A percentile compares a stretch with the other conserved stretches of the same genome.
Conservation (phyloP, 2,329 filamentous ascomycete species). For the Fusarium brachygibbosum region DNA sequence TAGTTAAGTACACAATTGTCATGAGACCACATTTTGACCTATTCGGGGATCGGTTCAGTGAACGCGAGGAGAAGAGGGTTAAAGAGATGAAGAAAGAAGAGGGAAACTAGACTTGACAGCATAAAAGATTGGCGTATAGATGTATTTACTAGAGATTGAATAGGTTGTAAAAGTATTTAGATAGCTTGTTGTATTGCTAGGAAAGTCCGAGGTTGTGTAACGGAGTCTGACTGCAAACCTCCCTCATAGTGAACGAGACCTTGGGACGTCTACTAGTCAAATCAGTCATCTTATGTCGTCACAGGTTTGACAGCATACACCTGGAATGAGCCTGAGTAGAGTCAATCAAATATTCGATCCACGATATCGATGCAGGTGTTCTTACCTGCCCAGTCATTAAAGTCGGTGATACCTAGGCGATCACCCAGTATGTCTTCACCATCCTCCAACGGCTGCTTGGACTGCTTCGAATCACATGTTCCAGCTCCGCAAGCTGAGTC, state of each 20-base stretch:
- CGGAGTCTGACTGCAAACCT: no score
- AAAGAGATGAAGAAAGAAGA: not conserved
- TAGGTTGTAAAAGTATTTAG: no score
- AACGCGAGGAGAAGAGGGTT: not conserved
- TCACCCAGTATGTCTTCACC: rapidly evolving
- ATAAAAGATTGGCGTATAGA: not conserved
- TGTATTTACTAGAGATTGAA: not conserved
- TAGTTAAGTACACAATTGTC: constrained; percentile 9
- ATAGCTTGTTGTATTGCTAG: no score
- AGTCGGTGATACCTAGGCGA: not conserved
- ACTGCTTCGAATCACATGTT: not conserved
- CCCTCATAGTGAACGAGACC: no score
- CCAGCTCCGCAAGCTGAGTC: not conserved
- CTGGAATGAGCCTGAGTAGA: not conserved
- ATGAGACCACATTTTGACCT: constrained; percentile 10
- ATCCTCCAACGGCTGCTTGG: rapidly evolving
- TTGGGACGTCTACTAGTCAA: no score
- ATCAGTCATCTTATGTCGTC: no score
- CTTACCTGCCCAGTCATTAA: not conserved
- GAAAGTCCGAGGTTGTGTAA: not conserved
- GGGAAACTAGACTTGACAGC: not conserved
- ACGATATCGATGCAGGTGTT: rapidly evolving
- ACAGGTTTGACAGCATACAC: not conserved
- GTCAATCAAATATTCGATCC: rapidly evolving
- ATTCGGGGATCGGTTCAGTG: constrained; percentile 5